Base-by-base conservation (phyloP, 2,329 filamentous ascomycete genomes). In the Helotiales sp. region DNA sequence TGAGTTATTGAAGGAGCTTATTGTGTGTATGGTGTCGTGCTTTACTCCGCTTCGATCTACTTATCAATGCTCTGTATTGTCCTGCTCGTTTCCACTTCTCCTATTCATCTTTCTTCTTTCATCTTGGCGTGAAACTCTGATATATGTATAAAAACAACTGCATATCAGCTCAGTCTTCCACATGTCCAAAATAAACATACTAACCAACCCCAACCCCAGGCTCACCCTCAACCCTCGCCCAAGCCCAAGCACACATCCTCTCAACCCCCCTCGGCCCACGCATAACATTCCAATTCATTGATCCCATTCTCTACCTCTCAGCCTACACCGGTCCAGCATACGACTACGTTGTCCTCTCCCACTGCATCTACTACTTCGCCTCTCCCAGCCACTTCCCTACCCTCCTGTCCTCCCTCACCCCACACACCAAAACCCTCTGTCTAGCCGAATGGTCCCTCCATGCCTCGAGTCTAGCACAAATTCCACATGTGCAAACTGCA, bases 341-440 rank as follows among this genome's bases (percentile, higher is more conserved):
- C 75, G 82, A 85, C 67, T 80, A 78, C 24, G 79, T 80, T 1
- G 81, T 87, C 2, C 77, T 87, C 40, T 78, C 78, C 20, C 85
- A 87, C 74, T 82, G 79, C 69, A 78, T 85, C 30, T 88, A 83
- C 82, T 88, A 87, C 73, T 87, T 88, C 70, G 70, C 77, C 17
- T 79, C 78, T 1, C 78, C 78, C 0, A 69, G 71, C 0, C 70
- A 77, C 11, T 75, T 85, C 3, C 66, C 74, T 0, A 67, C 69
- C 1, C 79, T 82, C n/a, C 76, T 85, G 6, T 5, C 66, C 0
- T 75, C 77, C n/a, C 71, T 82, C 30, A 75, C 71, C 30, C 71
- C 76, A 10, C 75, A 78, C 47, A 78, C 74, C 20, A 75, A 72
- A 24, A 74, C 73, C 15, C 73, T 86, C 3, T 79, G 79, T 37